Percentiles rank a stretch among this genome's conserved stretches.
phyloP scores from a whole-genome alignment of 768 basidiomycete genomes.

The Melanogaster broomeanus region DNA sequence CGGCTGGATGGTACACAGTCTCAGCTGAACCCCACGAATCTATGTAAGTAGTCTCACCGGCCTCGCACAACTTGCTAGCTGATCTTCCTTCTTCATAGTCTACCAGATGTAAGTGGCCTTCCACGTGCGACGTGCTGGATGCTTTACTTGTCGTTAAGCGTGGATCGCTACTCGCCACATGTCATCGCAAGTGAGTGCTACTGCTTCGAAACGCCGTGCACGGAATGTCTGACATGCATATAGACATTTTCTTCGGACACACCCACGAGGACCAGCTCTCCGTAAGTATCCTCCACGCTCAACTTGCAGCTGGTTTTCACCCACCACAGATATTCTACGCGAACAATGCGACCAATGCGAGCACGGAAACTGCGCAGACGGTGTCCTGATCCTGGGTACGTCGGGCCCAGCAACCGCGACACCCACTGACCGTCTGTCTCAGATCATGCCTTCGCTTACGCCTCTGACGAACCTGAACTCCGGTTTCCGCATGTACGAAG shows the following conservation, averaged over 20 bases:
- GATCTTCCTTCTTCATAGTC: constrained; percentile 26
- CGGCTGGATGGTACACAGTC: constrained; percentile 47
- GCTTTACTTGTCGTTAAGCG: constrained; percentile 24
- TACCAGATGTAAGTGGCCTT: constrained; percentile 43
- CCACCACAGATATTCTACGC: constrained; percentile 60
- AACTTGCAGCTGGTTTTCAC: background rate
- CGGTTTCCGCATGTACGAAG: constrained; percentile 56
- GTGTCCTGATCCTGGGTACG: constrained; percentile 51
- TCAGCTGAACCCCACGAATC: constrained; percentile 43
- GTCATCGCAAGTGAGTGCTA: constrained; percentile 43
- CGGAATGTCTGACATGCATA: background rate
- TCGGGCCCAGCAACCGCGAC: too few relatives aligned
- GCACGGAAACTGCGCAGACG: constrained; percentile 52
- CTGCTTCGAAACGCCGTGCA: background rate
- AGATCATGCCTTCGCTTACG: constrained; percentile 57
- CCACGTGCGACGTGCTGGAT: background rate
- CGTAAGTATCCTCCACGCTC: constrained; percentile 31
- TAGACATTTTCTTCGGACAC: constrained; percentile 73
- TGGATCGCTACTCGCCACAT: constrained; percentile 49
- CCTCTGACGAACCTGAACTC: constrained; percentile 71
- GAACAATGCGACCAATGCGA: constrained; percentile 65
- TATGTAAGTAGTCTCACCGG: constrained; percentile 35
- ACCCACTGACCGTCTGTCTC: too few relatives aligned
- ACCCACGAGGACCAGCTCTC: constrained; percentile 71
- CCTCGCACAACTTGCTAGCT: background rate